Conservation (phyloP, 148 eudicot genomes). For the Selenicereus undatus region DNA sequence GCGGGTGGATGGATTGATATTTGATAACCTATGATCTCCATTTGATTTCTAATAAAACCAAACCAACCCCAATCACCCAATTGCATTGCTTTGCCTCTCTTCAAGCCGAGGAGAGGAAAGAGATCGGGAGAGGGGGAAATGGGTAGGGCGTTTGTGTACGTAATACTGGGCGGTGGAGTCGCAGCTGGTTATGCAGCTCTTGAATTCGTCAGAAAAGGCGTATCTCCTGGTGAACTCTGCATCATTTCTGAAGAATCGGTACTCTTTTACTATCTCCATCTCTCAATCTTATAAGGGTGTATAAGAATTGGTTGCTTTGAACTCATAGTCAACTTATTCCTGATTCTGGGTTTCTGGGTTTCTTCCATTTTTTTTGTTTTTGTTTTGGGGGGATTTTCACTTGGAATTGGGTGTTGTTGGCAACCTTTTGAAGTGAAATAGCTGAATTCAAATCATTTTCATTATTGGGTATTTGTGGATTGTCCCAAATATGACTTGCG, state of each 20-base stretch:
- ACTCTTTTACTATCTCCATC: not conserved
- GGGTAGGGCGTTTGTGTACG: constrained; percentile 94
- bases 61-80: not conserved
- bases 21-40: constrained; percentile 18
- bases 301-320: no score
- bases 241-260: constrained; percentile 95
- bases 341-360: not conserved
- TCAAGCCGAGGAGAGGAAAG: not conserved
- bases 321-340: not conserved
- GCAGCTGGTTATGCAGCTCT: constrained; percentile 98
- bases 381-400: not conserved
- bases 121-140: constrained; percentile 23
- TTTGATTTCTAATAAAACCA: constrained; percentile 1
- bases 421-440: not conserved
- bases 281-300: not conserved
- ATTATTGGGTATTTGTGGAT: not conserved
- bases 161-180: constrained; percentile 90
- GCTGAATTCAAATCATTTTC: not conserved
- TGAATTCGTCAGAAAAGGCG: constrained; percentile 67
- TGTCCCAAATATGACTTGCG: not conserved
- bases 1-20: constrained; percentile 11
- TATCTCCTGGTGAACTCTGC: constrained; percentile 85
- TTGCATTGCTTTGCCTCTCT: not conserved
- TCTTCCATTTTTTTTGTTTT: not conserved
- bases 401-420: not conserved